Evolutionary conservation across 768 basidiomycete genomes (phyloP), one percentile per base, ranked within the genome.

Genomic region (Thelephora aurantiotincta): DNA sequence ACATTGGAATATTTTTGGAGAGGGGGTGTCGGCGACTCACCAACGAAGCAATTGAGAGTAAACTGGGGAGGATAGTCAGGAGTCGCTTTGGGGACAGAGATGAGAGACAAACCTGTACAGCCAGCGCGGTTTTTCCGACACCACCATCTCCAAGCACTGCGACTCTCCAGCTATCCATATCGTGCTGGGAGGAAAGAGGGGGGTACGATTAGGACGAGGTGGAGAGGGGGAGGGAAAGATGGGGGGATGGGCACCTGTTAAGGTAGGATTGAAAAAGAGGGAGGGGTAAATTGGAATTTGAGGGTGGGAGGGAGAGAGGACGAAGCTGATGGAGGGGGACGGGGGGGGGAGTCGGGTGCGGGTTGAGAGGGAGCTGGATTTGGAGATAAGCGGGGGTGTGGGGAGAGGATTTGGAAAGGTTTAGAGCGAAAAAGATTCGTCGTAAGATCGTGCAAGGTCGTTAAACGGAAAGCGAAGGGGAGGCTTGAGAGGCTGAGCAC

Each of bases 121-220:
- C 91, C 58, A 97, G 66, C 35, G 92, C 92, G 50, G 92, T 96
- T 73, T 97, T 97, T 49, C 92, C 92, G 43, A 97, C 92, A 68
- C 92, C 92, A 67, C 92, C 92, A 68, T 97, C 92, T 54, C 92
- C 92, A 50, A 96, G 76, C 55, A 96, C 89, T 52, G 92, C 90
- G 57, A 96, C 84, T 72, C 90, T 83, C 88, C 88, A 91, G 64
- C 81, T 83, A 71, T 91, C 88, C 88, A 91, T 90, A 65, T 72
- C 68, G 38, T 72, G 53, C 44, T 52, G 43, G 33, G 46, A 11
- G 35, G 44, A 49, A n/a, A n/a, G n/a, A n/a, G n/a, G n/a, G n/a
- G n/a, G 36, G 30, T 16, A 19, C 19, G 35, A 45, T 26, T 12
- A 33, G 26, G 41, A 48, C 34, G 34, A 35, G 35, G 46, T 35